These are phyloP conservation scores for Zygnema cylindricum DNA, from an alignment of 139 green algal species.

Conservation along the genomic window DNA sequence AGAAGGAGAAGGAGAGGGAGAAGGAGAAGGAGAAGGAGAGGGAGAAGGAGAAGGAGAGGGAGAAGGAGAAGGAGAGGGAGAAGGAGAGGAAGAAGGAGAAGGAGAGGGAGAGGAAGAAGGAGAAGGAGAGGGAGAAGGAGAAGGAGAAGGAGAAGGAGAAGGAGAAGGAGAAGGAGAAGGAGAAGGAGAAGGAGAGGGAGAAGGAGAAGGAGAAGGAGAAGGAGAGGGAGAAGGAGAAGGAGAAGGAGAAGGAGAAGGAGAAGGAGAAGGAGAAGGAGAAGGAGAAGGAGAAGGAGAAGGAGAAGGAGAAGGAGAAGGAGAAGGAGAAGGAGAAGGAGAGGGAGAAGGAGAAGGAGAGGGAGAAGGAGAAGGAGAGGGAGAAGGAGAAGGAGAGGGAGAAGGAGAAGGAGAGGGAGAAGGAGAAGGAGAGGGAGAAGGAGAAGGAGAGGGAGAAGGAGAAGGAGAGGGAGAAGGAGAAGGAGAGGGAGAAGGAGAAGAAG, in stretches of 20 bases:
- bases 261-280: not conserved
- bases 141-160: not conserved
- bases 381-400: slow-evolving; percentile 13
- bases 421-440: slow-evolving; percentile 26
- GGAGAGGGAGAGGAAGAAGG: slow-evolving; percentile 4
- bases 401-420: not conserved
- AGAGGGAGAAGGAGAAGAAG: slow-evolving; percentile 1
- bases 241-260: not conserved
- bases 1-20: not conserved
- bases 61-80: not conserved
- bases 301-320: not conserved
- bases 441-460: slow-evolving; percentile 25
- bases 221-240: not conserved
- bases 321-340: not conserved
- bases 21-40: not conserved
- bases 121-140: slow-evolving; percentile 1
- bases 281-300: not conserved
- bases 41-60: not conserved
- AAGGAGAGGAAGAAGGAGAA: not conserved
- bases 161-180: slow-evolving; percentile 2
- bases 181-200: not conserved
- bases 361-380: slow-evolving; percentile 11
- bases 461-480: slow-evolving; percentile 3
- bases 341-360: not conserved
- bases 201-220: not conserved